phyloP scores from a whole-genome alignment of 768 basidiomycete species.

The Tephrocybe sp. region DNA sequence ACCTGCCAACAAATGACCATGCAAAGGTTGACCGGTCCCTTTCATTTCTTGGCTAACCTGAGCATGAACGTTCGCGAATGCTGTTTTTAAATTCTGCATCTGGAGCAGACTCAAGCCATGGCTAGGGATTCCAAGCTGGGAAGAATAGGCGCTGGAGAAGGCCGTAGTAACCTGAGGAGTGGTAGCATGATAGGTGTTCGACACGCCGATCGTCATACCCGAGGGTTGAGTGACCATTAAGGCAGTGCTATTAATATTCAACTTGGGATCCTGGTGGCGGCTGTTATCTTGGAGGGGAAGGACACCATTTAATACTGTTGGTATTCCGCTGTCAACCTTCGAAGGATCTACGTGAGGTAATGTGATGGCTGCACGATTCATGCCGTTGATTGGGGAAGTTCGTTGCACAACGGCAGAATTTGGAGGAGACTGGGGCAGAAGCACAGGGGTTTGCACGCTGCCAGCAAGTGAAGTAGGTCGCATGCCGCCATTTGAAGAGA shows the following conservation, averaged over 20 bases:
- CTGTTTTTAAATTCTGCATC: conserved; percentile 56
- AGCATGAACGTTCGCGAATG: conserved; percentile 39
- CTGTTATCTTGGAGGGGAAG: conserved; percentile 24
- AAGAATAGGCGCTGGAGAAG: conserved; percentile 24
- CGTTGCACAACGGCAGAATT: conserved; percentile 23
- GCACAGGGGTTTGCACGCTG: conserved; percentile 17
- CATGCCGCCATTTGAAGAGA: conserved; percentile 50
- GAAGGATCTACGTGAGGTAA: conserved; percentile 44
- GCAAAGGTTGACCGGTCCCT: not conserved
- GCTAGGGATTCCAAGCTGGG: conserved; percentile 17
- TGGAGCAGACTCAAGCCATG: conserved; percentile 51
- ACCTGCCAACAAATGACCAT: not conserved
- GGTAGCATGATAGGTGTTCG: conserved; percentile 27
- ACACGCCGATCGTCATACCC: not conserved
- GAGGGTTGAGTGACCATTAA: not conserved
- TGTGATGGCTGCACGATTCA: conserved; percentile 39
- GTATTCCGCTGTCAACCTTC: conserved; percentile 29
- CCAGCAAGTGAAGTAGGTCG: conserved; percentile 40
- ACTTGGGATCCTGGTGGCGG: conserved; percentile 17
- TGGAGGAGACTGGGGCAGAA: conserved; percentile 19
- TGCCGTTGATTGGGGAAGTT: conserved; percentile 37
- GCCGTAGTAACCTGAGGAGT: conserved; percentile 25
- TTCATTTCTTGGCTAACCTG: conserved; percentile 29
- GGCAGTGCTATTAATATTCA: conserved; percentile 19
- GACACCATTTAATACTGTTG: conserved; percentile 30